Conservation (phyloP, 768 basidiomycete genomes). For the Sistotremastrum suecicum region DNA sequence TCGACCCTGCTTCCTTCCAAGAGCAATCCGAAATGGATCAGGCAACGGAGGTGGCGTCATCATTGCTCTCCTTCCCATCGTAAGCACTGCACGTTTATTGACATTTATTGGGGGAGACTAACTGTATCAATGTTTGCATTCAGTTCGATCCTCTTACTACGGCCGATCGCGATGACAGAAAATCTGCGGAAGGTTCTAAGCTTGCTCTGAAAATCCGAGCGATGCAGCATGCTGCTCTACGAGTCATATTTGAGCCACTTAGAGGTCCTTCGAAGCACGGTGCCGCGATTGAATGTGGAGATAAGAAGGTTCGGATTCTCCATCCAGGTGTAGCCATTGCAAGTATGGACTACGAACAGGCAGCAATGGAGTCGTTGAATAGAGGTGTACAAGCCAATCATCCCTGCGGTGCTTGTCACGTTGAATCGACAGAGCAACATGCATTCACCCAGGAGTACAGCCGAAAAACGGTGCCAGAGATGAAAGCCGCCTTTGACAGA, state of each 20-base stretch:
- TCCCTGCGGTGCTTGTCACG: conserved; percentile 20
- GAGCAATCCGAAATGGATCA: conserved; percentile 17
- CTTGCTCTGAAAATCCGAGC: conserved; percentile 16
- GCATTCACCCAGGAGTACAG: conserved; percentile 5
- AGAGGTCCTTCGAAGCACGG: conserved; percentile 11
- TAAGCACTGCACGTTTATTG: conserved; percentile 2
- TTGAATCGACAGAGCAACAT: conserved; percentile 12
- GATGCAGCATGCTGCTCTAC: conserved; percentile 18
- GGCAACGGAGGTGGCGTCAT: conserved; percentile 21
- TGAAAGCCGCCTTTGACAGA: conserved; percentile 9
- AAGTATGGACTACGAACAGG: conserved; percentile 20
- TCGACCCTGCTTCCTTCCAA: conserved; percentile 14
- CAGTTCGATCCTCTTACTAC: conserved; percentile 17
- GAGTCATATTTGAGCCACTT: conserved; percentile 11
- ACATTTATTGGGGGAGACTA: background rate
- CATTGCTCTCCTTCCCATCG: conserved; percentile 16
- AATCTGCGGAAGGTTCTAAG: conserved; percentile 9
- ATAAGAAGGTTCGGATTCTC: conserved; percentile 10
- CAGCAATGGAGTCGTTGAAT: conserved; percentile 13
- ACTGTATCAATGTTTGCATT: background rate
- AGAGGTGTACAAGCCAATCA: conserved; percentile 13
- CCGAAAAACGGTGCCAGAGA: conserved; percentile 9
- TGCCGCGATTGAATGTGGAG: conserved; percentile 13
- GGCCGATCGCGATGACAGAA: conserved; percentile 10
- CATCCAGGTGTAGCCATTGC: conserved; percentile 16